Percentiles rank a stretch among this genome's conserved stretches.
These are phyloP conservation scores for Hyaloscypha finlandica DNA, from an alignment of 495 filamentous ascomycete species.

Conservation along the genomic window DNA sequence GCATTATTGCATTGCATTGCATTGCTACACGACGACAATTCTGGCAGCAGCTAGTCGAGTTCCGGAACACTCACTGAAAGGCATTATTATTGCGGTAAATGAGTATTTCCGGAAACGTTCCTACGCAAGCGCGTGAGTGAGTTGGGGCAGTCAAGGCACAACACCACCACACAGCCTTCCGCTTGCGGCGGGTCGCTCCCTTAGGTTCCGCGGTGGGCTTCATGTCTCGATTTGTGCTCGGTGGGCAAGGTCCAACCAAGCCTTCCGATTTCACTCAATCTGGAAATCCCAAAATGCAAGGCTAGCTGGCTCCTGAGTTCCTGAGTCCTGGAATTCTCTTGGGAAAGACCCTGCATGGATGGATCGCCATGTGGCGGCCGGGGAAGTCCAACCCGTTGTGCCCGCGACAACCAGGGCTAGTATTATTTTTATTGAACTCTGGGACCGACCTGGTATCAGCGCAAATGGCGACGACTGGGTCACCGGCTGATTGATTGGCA, in stretches of 20 bases:
- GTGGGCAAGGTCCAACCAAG: conserved; percentile 2
- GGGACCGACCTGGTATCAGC: neutral
- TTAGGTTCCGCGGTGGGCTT: conserved; percentile 7
- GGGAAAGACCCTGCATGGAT: neutral
- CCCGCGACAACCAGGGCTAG: neutral
- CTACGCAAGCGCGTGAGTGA: no score
- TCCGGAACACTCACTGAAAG: neutral
- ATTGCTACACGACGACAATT: conserved; percentile 1
- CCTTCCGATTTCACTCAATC: neutral
- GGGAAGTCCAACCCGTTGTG: neutral
- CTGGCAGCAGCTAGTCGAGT: no score
- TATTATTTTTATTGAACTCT: neutral
- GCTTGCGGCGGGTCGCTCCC: conserved; percentile 7
- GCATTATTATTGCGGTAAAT: neutral
- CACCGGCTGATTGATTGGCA: neutral
- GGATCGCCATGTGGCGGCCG: neutral
- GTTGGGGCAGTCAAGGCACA: no score
- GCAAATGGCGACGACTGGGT: no score
- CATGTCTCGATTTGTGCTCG: conserved; percentile 14
- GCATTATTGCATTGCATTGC: no score
- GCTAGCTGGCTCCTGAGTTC: no score
- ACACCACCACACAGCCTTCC: no score
- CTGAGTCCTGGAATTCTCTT: neutral
- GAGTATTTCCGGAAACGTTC: no score
- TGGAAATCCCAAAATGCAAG: neutral